Conservation (phyloP, 2,329 filamentous ascomycete species). For the Coniosporium tulheliwenetii region DNA sequence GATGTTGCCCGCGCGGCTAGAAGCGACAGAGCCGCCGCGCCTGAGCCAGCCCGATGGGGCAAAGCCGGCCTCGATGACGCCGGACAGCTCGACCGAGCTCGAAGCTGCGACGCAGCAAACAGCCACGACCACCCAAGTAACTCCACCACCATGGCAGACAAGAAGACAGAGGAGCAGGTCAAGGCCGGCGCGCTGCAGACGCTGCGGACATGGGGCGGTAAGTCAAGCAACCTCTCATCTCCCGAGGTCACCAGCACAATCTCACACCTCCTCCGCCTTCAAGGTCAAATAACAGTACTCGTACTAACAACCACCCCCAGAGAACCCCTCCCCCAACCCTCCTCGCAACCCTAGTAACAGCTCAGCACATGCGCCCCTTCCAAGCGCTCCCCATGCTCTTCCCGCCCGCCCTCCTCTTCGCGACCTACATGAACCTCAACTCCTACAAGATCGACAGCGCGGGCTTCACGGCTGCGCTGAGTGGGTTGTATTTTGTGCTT, state of each 20-base stretch:
- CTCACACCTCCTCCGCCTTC: neutral
- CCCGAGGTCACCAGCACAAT: neutral
- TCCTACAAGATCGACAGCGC: slow-evolving; percentile 48
- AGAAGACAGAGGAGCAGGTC: slow-evolving; percentile 18
- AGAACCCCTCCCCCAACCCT: slow-evolving; percentile 51
- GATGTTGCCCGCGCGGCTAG: no score
- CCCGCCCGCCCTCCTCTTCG: slow-evolving; percentile 49
- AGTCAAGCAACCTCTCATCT: slow-evolving; percentile 13
- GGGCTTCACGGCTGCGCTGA: slow-evolving; percentile 49
- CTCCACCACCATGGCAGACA: slow-evolving; percentile 20
- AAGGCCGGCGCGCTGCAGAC: slow-evolving; percentile 27
- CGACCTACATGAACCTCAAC: slow-evolving; percentile 48
- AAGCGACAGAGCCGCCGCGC: no score
- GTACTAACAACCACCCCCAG: slow-evolving; percentile 5
- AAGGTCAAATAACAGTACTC: slow-evolving; percentile 2
- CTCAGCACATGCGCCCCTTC: slow-evolving; percentile 51
- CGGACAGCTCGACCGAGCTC: no score
- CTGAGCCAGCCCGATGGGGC: no score
- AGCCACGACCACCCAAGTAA: neutral
- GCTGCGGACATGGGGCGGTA: slow-evolving; percentile 36
- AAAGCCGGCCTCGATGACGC: no score
- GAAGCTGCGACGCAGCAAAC: no score
- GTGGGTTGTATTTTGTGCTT: slow-evolving; percentile 47
- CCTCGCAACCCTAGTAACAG: slow-evolving; percentile 49
- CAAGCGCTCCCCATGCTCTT: slow-evolving; percentile 52